These are phyloP conservation scores for Microdochium nivale DNA, from an alignment of 2,329 filamentous ascomycete genomes.

Conservation along the genomic window DNA sequence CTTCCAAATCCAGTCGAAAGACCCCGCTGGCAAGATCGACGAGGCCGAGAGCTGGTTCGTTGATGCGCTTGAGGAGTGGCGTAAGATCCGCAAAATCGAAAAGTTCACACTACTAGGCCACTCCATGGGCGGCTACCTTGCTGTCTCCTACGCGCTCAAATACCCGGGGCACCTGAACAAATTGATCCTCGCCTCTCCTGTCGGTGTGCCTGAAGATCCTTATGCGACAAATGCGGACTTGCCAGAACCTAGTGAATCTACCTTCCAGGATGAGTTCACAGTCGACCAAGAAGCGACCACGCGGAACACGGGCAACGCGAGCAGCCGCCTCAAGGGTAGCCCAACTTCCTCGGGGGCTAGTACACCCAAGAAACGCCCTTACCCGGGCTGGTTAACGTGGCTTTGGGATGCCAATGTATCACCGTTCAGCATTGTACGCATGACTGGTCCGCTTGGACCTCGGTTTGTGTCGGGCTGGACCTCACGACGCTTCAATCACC, in stretches of 20 bases:
- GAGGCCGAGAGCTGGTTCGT: slow-evolving; percentile 96
- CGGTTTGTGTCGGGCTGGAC: slow-evolving; percentile 94
- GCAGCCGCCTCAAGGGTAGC: slow-evolving; percentile 17
- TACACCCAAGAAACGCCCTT: slow-evolving; percentile 38
- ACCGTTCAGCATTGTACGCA: slow-evolving; percentile 83
- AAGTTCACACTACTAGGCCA: slow-evolving; percentile 91
- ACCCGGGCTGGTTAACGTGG: slow-evolving; percentile 83
- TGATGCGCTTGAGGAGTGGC: slow-evolving; percentile 94
- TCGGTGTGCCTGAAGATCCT: slow-evolving; percentile 90
- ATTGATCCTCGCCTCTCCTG: slow-evolving; percentile 87
- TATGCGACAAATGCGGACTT: slow-evolving; percentile 76
- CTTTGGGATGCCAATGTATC: slow-evolving; percentile 97
- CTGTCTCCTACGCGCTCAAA: slow-evolving; percentile 90
- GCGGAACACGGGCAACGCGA: slow-evolving; percentile 30
- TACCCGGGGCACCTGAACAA: slow-evolving; percentile 94
- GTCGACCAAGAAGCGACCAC: slow-evolving; percentile 54
- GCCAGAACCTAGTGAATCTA: slow-evolving; percentile 67
- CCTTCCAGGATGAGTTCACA: slow-evolving; percentile 67
- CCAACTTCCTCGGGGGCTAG: slow-evolving; percentile 10
- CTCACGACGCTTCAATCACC: slow-evolving; percentile 80
- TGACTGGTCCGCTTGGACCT: slow-evolving; percentile 82
- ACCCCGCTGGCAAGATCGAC: slow-evolving; percentile 67
- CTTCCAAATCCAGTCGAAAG: slow-evolving; percentile 80
- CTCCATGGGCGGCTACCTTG: slow-evolving; percentile 89
- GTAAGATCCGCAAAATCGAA: slow-evolving; percentile 78